Evolutionary conservation across 495 filamentous ascomycete genomes (phyloP).

Genomic region (Tuber indicum): DNA sequence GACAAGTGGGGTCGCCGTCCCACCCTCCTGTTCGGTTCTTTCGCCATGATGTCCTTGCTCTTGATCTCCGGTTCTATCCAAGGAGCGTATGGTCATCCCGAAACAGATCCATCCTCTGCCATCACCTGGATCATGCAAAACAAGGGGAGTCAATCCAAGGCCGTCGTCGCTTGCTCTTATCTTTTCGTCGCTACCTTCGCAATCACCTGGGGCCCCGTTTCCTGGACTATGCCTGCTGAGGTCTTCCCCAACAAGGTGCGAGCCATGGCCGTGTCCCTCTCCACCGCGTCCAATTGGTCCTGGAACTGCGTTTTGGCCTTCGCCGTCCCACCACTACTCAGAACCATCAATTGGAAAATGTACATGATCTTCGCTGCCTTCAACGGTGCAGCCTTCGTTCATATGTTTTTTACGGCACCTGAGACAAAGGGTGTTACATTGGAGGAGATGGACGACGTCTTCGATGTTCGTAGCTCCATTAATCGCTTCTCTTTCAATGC

Average conservation of each 20-base stretch:
- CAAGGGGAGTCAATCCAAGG: conserved; percentile 48
- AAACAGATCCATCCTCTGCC: conserved; percentile 45
- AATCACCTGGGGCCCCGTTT: conserved; percentile 55
- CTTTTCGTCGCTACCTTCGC: conserved; percentile 60
- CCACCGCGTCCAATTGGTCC: conserved; percentile 61
- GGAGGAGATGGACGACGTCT: conserved; percentile 49
- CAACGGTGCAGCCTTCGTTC: conserved; percentile 52
- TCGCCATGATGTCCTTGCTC: conserved; percentile 52
- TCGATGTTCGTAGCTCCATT: conserved; percentile 39
- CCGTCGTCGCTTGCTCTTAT: conserved; percentile 59
- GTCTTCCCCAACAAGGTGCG: conserved; percentile 62
- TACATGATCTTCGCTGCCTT: conserved; percentile 49
- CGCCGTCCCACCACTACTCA: conserved; percentile 51
- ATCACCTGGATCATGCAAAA: conserved; percentile 55
- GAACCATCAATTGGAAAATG: conserved; percentile 54
- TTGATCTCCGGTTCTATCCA: conserved; percentile 54
- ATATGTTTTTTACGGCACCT: conserved; percentile 55
- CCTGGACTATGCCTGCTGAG: conserved; percentile 62
- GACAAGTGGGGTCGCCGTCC: conserved; percentile 52
- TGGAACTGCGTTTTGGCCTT: conserved; percentile 44
- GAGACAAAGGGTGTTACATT: conserved; percentile 51
- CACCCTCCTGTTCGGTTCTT: conserved; percentile 50
- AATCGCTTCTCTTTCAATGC: background rate
- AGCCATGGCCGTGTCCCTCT: conserved; percentile 59
- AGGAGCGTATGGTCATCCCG: conserved; percentile 53